Evolutionary conservation across 1,284 basidiomycete species (phyloP), one percentile per base, ranked within the genome.

Genomic region (Hemileia vastatrix): DNA sequence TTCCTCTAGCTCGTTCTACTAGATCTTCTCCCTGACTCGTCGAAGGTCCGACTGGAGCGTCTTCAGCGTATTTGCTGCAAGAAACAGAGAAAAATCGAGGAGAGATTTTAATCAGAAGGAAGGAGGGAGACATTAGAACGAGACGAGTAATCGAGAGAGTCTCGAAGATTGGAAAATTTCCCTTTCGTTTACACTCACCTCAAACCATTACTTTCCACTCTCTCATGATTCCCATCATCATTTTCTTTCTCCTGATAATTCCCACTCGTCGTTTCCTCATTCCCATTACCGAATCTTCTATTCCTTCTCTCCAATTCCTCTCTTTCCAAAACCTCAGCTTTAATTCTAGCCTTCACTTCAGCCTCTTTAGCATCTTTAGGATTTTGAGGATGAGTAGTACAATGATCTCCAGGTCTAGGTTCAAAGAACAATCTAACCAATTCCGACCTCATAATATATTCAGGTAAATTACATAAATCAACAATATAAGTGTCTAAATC

Each of bases 401-500:
- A 75, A n/a, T n/a, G n/a, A 73, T 99, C 94, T 6, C 94, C 94
- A 0, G 89, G 84, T 72, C 90, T 88, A 18, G 88, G 81, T 5
- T 88, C 82, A 63, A 97, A 83, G 77, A 98, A 98, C 61, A 83
- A 81, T 52, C 91, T 84, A 51, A 96, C 82, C 19, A 93, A 82
- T 23, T 81, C 79, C 71, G 90, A 85, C 61, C 90, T 86, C 49
- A 95, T 79, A 55, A 98, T 84, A 74, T 92, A 87, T 49, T 73
- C 71, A 55, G 91, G 81, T 19, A 83, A 73, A n/a, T 77, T 76
- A 71, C 90, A 88, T 5, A 99, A 80, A 59, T 85, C 84, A 68
- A 82, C 81, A 47, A 97, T 81, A 76, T 99, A 99, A 52, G 86
- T 84, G 72, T 95, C 87, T 19, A 99, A 81, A 72, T 98, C 95